phyloP scores from a whole-genome alignment of 2,329 filamentous ascomycete species.

The Hymenoscyphus linearis region DNA sequence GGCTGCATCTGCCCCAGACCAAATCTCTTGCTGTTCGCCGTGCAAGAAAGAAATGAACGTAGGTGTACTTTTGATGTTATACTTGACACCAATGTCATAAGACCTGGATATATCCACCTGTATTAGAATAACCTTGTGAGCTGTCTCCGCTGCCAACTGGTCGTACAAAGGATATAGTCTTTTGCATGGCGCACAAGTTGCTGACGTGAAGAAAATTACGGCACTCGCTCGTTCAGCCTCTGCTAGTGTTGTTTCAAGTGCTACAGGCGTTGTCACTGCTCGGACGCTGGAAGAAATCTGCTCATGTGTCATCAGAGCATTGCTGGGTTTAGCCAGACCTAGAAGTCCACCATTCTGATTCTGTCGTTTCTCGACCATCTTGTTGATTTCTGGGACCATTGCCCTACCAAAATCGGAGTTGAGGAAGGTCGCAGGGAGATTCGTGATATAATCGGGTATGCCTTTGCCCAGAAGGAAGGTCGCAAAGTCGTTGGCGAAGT shows the following conservation, averaged over 20 bases:
- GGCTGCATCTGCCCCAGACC: conserved; percentile 69
- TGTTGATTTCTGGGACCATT: conserved; percentile 71
- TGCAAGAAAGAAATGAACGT: conserved; percentile 83
- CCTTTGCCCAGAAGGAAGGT: conserved; percentile 85
- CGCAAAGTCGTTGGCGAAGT: conserved; percentile 88
- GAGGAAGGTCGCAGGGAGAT: conserved; percentile 78
- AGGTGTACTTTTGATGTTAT: conserved; percentile 70
- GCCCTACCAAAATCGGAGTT: conserved; percentile 84
- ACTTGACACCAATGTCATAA: conserved; percentile 58
- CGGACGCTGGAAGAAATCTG: conserved; percentile 47
- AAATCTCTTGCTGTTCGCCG: conserved; percentile 71
- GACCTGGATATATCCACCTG: conserved; percentile 74
- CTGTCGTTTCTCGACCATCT: conserved; percentile 54
- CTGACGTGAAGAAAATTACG: conserved; percentile 87
- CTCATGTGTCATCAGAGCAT: conserved; percentile 16
- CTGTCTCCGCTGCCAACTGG: conserved; percentile 68
- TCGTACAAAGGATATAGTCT: conserved; percentile 77
- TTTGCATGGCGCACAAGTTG: conserved; percentile 81
- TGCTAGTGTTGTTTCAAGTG: conserved; percentile 56
- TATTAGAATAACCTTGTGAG: conserved; percentile 64
- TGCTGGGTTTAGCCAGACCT: conserved; percentile 21
- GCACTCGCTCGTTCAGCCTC: conserved; percentile 63
- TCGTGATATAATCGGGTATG: conserved; percentile 81
- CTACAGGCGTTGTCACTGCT: conserved; percentile 51
- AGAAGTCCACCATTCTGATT: conserved; percentile 41